Evolutionary conservation across 805 yeast species (phyloP).

Genomic region (Tetrapisispora nanseiensis): DNA sequence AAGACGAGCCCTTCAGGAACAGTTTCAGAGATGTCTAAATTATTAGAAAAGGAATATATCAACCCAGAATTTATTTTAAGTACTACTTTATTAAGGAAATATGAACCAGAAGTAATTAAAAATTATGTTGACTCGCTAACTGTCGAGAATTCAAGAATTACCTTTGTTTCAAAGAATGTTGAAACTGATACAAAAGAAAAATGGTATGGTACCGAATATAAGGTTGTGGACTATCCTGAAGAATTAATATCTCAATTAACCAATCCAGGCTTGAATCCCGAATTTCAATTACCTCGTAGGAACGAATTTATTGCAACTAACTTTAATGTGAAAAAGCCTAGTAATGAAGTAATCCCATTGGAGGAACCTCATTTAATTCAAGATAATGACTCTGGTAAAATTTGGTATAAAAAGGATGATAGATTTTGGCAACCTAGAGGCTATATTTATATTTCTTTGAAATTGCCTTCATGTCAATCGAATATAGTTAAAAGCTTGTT

Average conservation of each 20-base stretch:
- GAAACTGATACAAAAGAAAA: constrained; percentile 48
- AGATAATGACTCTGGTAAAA: constrained; percentile 38
- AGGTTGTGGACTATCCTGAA: constrained; percentile 35
- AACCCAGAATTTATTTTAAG: constrained; percentile 61
- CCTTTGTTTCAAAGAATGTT: constrained; percentile 44
- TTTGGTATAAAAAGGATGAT: constrained; percentile 90
- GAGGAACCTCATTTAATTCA: constrained; percentile 56
- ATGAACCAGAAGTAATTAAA: constrained; percentile 43
- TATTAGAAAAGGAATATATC: constrained; percentile 46
- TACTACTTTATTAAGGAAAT: constrained; percentile 45
- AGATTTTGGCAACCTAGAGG: constrained; percentile 85
- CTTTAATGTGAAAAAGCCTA: constrained; percentile 46
- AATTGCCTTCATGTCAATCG: constrained; percentile 50
- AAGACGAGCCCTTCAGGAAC: constrained; percentile 64
- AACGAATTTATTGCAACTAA: constrained; percentile 78
- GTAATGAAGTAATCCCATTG: constrained; percentile 23
- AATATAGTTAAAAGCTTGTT: constrained; percentile 51
- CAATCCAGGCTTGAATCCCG: constrained; percentile 23
- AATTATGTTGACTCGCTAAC: constrained; percentile 41
- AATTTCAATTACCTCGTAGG: constrained; percentile 53
- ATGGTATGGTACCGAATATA: constrained; percentile 89
- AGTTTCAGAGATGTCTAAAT: constrained; percentile 56
- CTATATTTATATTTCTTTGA: constrained; percentile 51
- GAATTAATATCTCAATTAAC: constrained; percentile 31
- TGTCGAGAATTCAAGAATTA: constrained; percentile 51